Conservation (phyloP, 306 rosid species). For the apple (Malus domestica) region ASM211411v1 NC_041797.1:9200501-9201000, state of each 20-base stretch:
- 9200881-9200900: neutral
- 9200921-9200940: slow-evolving; percentile 42
- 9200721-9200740: neutral
- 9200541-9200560: neutral
- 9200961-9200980: slow-evolving; percentile 56
- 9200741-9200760: neutral
- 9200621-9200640: neutral
- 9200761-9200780: neutral
- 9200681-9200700: neutral
- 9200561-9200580: neutral
- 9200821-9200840: neutral
- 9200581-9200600: neutral
- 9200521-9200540: neutral
- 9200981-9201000: slow-evolving; percentile 23
- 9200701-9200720: neutral
- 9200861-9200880: neutral
- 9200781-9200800: neutral
- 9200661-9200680: neutral
- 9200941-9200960: slow-evolving; percentile 53
- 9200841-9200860: neutral
- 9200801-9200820: neutral
- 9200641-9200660: neutral
- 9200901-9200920: slow-evolving; percentile 23
- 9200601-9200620: neutral
- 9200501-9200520: neutral